Evolutionary conservation across 192 early-diverging fungal species (phyloP), one percentile per base, ranked within the genome.

Genomic region (Phlyctochytrium bullatum): DNA sequence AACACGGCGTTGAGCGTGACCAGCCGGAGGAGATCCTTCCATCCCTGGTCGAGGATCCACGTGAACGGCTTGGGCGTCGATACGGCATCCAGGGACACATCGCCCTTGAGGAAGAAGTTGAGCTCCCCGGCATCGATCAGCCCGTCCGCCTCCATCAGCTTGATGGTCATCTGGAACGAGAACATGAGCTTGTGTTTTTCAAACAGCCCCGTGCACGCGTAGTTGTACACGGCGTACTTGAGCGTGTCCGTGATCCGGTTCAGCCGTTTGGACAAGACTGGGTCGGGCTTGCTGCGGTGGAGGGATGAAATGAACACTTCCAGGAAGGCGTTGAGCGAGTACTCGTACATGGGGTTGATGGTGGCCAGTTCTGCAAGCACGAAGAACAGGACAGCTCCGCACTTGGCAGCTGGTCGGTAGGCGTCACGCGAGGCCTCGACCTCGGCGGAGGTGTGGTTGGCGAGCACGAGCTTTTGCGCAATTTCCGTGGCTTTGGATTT

Each of bases 271-370:
- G 77, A 73, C 1, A 86, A 70, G 24, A 78, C 72, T 0, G 78
- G 68, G 60, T 86, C 84, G 1, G 84, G 81, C 60, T 86, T 86
- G 52, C 84, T 86, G 33, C 69, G 63, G 61, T 84, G 79, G 1
- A 86, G 59, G 20, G 84, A 86, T 3, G 72, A 23, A 14, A 72
- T 53, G 53, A 86, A 86, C 2, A 86, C 84, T 64, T 86, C 84
- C 35, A 86, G 62, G 66, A 86, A 86, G 6, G 84, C 81, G 20
- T 62, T 62, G 6, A 62, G 25, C 0, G 80, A 80, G 62, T 86
- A 86, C 59, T 86, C 80, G 65, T 86, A 86, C 84, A 86, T 86
- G 10, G 84, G 82, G 64, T 84, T 86, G 77, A 86, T 86, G 35
- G 84, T 86, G 3, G 81, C 78, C 34, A 86, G 64, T 60, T 80